Evolutionary conservation across 2,329 filamentous ascomycete genomes (phyloP).

Genomic region (Pyricularia grisea): DNA sequence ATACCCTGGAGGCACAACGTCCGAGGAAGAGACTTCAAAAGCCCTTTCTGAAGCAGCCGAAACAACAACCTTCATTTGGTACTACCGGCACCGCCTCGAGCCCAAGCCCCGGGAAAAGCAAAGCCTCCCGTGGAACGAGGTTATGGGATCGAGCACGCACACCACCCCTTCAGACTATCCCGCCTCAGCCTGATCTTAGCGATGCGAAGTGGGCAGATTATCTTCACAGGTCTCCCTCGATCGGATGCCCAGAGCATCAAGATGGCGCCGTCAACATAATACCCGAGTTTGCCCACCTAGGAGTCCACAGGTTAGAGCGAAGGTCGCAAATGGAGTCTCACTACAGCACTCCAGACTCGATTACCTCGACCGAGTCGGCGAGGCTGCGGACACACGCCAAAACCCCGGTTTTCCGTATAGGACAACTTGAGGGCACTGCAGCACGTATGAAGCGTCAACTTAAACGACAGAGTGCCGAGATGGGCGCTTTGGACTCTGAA

Average conservation of each 20-base stretch:
- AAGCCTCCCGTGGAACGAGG: background rate
- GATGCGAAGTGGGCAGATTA: slow-evolving; percentile 23
- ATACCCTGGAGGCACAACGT: slow-evolving; percentile 13
- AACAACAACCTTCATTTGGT: background rate
- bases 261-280: slow-evolving; percentile 10
- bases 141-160: background rate
- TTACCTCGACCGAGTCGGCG: slow-evolving; percentile 12
- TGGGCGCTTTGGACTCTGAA: slow-evolving; percentile 41
- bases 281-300: slow-evolving; percentile 27
- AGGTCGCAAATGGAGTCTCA: slow-evolving; percentile 11
- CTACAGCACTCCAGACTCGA: slow-evolving; percentile 7
- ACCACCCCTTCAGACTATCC: slow-evolving; percentile 12
- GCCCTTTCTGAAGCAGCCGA: background rate
- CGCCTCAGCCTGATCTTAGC: slow-evolving; percentile 19
- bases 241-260: slow-evolving; percentile 7
- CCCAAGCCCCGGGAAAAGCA: background rate
- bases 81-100: slow-evolving; percentile 5
- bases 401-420: slow-evolving; percentile 39
- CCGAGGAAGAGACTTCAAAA: slow-evolving; percentile 25
- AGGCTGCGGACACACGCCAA: slow-evolving; percentile 37
- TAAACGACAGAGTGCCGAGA: slow-evolving; percentile 29
- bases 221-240: background rate
- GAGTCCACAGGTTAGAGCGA: slow-evolving; percentile 15
- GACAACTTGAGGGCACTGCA: slow-evolving; percentile 32
- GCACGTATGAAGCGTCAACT: slow-evolving; percentile 4